phyloP scores from a whole-genome alignment of 768 basidiomycete species.

The Leccinum incarnatum region DNA sequence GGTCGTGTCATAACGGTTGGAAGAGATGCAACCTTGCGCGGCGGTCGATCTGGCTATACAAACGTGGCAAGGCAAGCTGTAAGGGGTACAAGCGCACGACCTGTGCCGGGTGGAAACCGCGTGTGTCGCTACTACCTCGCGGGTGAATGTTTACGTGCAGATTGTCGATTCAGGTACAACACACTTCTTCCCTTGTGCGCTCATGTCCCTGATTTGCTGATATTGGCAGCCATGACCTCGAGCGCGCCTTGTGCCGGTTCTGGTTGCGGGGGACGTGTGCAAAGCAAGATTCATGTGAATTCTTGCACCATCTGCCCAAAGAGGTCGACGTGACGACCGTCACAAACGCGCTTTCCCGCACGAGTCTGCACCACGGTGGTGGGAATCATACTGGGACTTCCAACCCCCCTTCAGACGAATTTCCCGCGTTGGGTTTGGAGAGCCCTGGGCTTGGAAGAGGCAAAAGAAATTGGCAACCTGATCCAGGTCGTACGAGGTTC shows the following conservation, averaged over 20 bases:
- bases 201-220: constrained; percentile 12
- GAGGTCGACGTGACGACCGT: constrained; percentile 77
- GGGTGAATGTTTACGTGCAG: constrained; percentile 92
- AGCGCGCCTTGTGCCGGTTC: constrained; percentile 92
- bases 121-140: constrained; percentile 97
- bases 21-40: constrained; percentile 46
- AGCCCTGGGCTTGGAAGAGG: constrained; percentile 36
- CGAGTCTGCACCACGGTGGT: constrained; percentile 47
- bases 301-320: constrained; percentile 87
- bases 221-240: constrained; percentile 78
- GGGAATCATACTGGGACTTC: constrained; percentile 38
- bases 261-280: constrained; percentile 98
- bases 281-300: constrained; percentile 95
- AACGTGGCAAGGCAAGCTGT: constrained; percentile 18
- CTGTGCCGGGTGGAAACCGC: constrained; percentile 51
- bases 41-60: constrained; percentile 41
- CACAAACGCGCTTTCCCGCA: constrained; percentile 64
- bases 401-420: constrained; percentile 51
- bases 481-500: constrained; percentile 88
- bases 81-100: constrained; percentile 30
- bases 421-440: constrained; percentile 63
- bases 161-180: constrained; percentile 94
- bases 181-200: not conserved
- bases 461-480: constrained; percentile 52
- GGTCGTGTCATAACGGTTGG: constrained; percentile 66